Percentiles rank a stretch among this genome's conserved stretches.
Conservation (phyloP, 2,329 filamentous ascomycete genomes). For the Botryotinia globosa region DNA sequence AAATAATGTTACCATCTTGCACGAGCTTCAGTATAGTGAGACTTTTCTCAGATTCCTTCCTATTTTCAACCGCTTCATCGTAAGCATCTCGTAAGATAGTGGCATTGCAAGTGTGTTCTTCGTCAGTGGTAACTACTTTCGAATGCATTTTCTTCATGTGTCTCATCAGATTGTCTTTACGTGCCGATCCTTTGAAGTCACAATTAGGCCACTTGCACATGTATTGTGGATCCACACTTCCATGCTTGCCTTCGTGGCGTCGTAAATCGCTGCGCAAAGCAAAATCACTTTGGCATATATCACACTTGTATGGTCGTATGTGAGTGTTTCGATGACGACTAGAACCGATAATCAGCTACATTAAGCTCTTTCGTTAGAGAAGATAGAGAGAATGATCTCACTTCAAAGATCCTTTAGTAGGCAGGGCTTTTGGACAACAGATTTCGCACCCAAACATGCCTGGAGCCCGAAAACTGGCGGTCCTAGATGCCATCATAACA, state of each 20-base stretch:
- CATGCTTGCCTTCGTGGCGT: conserved; percentile 26
- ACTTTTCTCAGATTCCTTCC: rapidly evolving
- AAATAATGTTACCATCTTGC: conserved; percentile 7
- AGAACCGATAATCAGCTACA: not conserved
- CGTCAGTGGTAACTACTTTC: rapidly evolving
- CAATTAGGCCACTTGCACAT: conserved; percentile 24
- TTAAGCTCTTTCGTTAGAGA: not conserved
- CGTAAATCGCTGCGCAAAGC: conserved; percentile 26
- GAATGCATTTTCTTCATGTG: not conserved
- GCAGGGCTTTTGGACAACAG: not conserved
- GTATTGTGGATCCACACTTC: conserved; percentile 23
- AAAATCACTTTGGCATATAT: conserved; percentile 23
- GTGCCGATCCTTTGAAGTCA: not conserved
- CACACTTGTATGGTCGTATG: conserved; percentile 24
- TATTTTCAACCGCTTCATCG: not conserved
- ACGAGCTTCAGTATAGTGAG: rapidly evolving
- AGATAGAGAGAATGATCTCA: not conserved
- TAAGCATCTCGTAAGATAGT: rapidly evolving
- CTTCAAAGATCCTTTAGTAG: not conserved
- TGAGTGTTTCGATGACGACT: not conserved
- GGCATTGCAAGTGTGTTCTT: not conserved
- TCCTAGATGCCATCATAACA: not conserved
- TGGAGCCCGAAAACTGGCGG: not conserved
- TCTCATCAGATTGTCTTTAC: not conserved
- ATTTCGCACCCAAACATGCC: not conserved